phyloP scores from a whole-genome alignment of 805 yeast genomes.

The Torulaspora maleeae region DNA sequence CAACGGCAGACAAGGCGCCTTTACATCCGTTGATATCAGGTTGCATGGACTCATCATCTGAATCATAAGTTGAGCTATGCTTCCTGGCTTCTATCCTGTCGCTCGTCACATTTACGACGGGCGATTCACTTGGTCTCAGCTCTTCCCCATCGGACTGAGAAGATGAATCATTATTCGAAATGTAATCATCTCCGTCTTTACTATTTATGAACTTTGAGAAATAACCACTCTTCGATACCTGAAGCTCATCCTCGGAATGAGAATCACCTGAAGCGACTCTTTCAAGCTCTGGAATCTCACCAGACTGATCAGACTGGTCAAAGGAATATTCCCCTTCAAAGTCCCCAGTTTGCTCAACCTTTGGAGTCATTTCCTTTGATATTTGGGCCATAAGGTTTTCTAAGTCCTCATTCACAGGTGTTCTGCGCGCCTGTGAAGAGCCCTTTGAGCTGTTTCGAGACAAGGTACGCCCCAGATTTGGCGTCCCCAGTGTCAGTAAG shows the following conservation, averaged over 20 bases:
- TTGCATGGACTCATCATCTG: neutral
- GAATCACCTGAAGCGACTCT: neutral
- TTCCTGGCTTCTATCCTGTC: neutral
- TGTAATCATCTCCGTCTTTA: constrained; percentile 9
- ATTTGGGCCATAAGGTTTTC: constrained; percentile 32
- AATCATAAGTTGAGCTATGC: neutral
- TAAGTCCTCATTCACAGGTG: constrained; percentile 27
- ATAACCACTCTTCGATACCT: constrained; percentile 25
- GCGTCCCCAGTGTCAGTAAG: neutral
- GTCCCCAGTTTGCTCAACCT: neutral
- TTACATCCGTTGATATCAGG: neutral
- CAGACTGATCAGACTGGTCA: neutral
- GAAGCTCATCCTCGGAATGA: constrained; percentile 14
- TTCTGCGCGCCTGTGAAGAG: constrained; percentile 7
- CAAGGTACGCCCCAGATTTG: constrained; percentile 3
- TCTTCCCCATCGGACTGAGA: neutral
- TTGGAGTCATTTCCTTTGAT: constrained; percentile 33
- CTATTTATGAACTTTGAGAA: constrained; percentile 15
- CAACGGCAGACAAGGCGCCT: neutral
- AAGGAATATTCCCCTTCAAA: neutral
- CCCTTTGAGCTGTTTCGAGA: constrained; percentile 9
- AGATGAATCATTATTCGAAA: neutral
- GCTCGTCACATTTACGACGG: neutral
- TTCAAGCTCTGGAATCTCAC: neutral
- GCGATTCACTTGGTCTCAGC: neutral